A percentile compares a stretch with the other conserved stretches of the same genome.
phyloP scores from a whole-genome alignment of 495 filamentous ascomycete species.

The Penicillium diatomitis region DNA sequence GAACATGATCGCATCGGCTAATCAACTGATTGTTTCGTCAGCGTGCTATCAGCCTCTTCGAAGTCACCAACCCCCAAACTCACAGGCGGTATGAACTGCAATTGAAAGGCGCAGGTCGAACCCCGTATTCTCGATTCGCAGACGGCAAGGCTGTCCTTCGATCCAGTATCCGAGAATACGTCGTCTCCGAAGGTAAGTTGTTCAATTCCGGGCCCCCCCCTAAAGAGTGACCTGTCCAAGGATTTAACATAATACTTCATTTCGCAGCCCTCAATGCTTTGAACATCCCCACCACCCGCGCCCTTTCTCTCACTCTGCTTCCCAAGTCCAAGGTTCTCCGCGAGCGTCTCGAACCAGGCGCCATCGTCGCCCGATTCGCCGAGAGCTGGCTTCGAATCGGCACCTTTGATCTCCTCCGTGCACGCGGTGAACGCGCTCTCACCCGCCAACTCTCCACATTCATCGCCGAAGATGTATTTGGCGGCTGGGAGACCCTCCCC shows the following conservation, averaged over 20 bases:
- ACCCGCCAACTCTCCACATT: slow-evolving; percentile 70
- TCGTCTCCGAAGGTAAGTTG: slow-evolving; percentile 66
- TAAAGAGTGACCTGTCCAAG: background rate
- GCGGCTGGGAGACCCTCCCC: slow-evolving; percentile 74
- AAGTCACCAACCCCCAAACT: slow-evolving; percentile 69
- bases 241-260: background rate
- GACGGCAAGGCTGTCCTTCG: slow-evolving; percentile 91
- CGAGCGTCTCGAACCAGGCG: slow-evolving; percentile 84
- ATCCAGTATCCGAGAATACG: slow-evolving; percentile 84
- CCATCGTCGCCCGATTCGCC: slow-evolving; percentile 87
- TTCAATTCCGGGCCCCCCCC: background rate
- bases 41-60: slow-evolving; percentile 87
- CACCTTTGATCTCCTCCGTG: slow-evolving; percentile 81
- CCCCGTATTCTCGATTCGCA: slow-evolving; percentile 94
- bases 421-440: slow-evolving; percentile 66
- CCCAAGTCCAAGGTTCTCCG: slow-evolving; percentile 64
- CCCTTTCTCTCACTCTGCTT: slow-evolving; percentile 68
- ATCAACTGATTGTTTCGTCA: slow-evolving; percentile 8
- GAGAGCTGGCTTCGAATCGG: slow-evolving; percentile 85
- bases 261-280: slow-evolving; percentile 60
- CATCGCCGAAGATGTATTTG: slow-evolving; percentile 75
- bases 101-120: slow-evolving; percentile 85
- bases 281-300: slow-evolving; percentile 76
- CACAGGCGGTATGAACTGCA: slow-evolving; percentile 76
- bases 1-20: background rate